Conservation (phyloP, 805 yeast genomes). For the Wickerhamiella hasegawae region DNA sequence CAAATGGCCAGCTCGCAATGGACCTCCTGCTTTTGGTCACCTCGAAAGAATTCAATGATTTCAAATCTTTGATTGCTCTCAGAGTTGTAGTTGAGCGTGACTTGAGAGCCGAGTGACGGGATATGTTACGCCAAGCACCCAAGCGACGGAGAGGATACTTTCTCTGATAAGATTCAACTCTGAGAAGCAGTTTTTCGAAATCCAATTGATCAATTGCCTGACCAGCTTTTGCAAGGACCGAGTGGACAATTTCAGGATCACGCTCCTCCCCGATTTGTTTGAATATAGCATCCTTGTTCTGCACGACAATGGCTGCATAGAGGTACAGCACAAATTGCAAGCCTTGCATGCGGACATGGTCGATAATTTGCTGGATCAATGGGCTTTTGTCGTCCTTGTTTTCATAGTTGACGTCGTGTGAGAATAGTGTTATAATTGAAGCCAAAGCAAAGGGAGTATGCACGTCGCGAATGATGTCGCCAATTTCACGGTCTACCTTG, state of each 20-base stretch:
- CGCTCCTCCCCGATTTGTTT: constrained; percentile 17
- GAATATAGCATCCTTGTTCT: constrained; percentile 21
- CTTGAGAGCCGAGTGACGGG: constrained; percentile 22
- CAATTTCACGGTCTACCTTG: constrained; percentile 31
- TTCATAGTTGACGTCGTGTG: constrained; percentile 47
- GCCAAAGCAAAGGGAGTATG: constrained; percentile 60
- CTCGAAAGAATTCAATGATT: no score
- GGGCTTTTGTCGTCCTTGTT: constrained; percentile 25
- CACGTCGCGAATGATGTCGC: constrained; percentile 23
- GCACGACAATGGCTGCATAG: constrained; percentile 31
- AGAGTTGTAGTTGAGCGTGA: no score
- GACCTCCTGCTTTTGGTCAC: no score
- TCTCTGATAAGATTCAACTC: constrained; percentile 9
- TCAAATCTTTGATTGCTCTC: no score
- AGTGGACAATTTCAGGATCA: constrained; percentile 29
- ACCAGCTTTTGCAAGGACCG: constrained; percentile 21
- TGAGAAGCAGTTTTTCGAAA: constrained; percentile 10
- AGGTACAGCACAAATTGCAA: constrained; percentile 40
- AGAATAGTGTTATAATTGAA: constrained; percentile 56
- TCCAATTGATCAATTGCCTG: constrained; percentile 8
- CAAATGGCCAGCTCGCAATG: no score
- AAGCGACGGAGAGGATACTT: constrained; percentile 11
- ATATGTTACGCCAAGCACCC: constrained; percentile 15
- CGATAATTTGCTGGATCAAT: constrained; percentile 35
- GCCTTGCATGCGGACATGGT: constrained; percentile 42